Conservation (phyloP, 2,329 filamentous ascomycete species). For the Fusarium protoensiforme region DNA sequence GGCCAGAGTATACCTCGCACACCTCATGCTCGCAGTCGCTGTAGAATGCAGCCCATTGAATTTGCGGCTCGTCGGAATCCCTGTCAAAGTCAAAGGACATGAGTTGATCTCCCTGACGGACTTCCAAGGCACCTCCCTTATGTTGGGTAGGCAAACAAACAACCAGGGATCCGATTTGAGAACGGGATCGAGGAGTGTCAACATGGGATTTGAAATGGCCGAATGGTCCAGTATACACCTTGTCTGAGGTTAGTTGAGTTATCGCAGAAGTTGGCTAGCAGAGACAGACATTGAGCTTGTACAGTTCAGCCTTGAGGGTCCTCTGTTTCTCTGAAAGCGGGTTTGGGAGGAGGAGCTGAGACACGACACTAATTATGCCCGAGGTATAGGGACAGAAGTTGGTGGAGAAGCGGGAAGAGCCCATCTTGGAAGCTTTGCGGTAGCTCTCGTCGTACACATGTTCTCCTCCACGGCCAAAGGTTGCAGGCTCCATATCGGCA, state of each 20-base stretch:
- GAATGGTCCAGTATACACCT: constrained; percentile 63
- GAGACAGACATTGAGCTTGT: constrained; percentile 61
- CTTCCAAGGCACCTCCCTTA: constrained; percentile 55
- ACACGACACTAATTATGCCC: constrained; percentile 63
- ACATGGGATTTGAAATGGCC: constrained; percentile 63
- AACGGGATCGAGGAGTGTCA: constrained; percentile 61
- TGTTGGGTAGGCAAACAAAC: constrained; percentile 56
- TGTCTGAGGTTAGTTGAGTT: fast-evolving
- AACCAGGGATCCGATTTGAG: constrained; percentile 65
- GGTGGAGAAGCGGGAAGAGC: constrained; percentile 56
- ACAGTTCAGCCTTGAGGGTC: constrained; percentile 63
- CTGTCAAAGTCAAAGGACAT: constrained; percentile 55
- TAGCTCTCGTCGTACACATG: constrained; percentile 64
- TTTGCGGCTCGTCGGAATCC: not conserved
- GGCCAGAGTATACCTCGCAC: constrained; percentile 58
- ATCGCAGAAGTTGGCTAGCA: fast-evolving
- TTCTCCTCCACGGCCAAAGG: constrained; percentile 57
- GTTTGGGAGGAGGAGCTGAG: constrained; percentile 52
- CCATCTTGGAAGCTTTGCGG: constrained; percentile 64
- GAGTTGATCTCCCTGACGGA: constrained; percentile 52
- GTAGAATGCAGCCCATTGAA: constrained; percentile 64
- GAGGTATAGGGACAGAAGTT: constrained; percentile 62
- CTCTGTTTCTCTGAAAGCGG: not conserved
- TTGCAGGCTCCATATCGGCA: constrained; percentile 51
- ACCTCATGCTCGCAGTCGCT: constrained; percentile 65